phyloP scores from a whole-genome alignment of 2,329 filamentous ascomycete species.

The Calonectria leucothoes region DNA sequence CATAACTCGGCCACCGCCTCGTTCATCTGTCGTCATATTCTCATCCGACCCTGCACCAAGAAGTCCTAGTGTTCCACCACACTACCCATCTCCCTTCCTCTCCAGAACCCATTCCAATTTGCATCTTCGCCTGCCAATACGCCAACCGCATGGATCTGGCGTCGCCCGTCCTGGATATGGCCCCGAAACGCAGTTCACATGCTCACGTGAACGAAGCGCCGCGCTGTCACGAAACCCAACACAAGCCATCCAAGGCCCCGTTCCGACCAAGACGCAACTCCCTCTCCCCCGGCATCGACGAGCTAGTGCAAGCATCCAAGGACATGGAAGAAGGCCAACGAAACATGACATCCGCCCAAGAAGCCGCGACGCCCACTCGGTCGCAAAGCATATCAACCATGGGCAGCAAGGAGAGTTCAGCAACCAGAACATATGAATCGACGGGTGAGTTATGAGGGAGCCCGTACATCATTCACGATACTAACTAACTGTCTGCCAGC shows the following conservation, averaged over 20 bases:
- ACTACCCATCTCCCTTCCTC: neutral
- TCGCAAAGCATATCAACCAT: conserved; percentile 29
- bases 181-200: conserved; percentile 39
- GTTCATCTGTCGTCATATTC: neutral
- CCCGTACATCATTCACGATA: neutral
- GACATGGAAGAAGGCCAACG: conserved; percentile 42
- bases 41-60: neutral
- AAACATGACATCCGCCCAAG: conserved; percentile 23
- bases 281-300: conserved; percentile 44
- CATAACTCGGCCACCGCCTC: conserved; percentile 24
- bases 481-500: conserved; percentile 32
- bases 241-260: conserved; percentile 29
- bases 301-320: conserved; percentile 29
- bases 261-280: conserved; percentile 46
- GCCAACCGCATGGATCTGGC: conserved; percentile 13
- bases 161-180: conserved; percentile 22
- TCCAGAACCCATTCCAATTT: neutral
- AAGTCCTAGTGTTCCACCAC: neutral
- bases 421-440: conserved; percentile 31
- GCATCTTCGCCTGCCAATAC: neutral
- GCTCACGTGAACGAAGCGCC: conserved; percentile 33
- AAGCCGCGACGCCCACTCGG: conserved; percentile 27
- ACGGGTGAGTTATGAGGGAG: conserved; percentile 22
- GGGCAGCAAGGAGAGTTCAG: conserved; percentile 26
- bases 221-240: conserved; percentile 22